Evolutionary conservation across 805 yeast species (phyloP).

Genomic region (Yamadazyma scolyti): DNA sequence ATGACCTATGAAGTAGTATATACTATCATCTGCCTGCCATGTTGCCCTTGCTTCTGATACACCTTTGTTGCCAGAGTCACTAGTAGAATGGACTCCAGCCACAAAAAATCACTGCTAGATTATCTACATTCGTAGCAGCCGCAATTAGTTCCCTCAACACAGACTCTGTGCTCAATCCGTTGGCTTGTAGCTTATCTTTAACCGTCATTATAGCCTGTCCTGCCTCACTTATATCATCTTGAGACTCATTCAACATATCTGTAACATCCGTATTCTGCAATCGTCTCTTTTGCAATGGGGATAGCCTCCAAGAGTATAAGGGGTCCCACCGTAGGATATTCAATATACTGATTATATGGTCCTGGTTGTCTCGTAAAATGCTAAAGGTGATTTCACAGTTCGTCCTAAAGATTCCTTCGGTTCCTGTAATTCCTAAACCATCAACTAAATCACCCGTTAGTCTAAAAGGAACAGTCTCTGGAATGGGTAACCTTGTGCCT

Average conservation of each 20-base stretch:
- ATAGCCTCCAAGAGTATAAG: constrained; percentile 83
- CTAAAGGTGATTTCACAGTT: constrained; percentile 71
- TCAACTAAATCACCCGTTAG: constrained; percentile 84
- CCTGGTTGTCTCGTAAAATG: constrained; percentile 61
- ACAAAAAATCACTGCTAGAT: constrained; percentile 69
- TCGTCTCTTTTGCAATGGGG: constrained; percentile 62
- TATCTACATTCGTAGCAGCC: constrained; percentile 65
- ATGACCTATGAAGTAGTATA: too few species aligned
- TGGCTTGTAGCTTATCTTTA: constrained; percentile 59
- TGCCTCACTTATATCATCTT: constrained; percentile 65
- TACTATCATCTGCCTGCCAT: too few species aligned
- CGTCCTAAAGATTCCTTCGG: constrained; percentile 68
- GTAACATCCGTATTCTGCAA: constrained; percentile 42
- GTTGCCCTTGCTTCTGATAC: too few species aligned
- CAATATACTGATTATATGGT: constrained; percentile 72
- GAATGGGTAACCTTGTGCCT: constrained; percentile 77
- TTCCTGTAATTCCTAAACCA: constrained; percentile 86
- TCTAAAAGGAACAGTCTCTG: constrained; percentile 93
- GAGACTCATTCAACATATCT: constrained; percentile 12
- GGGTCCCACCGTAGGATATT: constrained; percentile 93
- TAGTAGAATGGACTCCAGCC: constrained; percentile 84
- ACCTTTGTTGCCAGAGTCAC: too few species aligned
- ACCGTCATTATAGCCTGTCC: constrained; percentile 74
- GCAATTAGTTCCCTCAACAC: constrained; percentile 74
- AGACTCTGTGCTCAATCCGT: constrained; percentile 77